Base-by-base conservation (phyloP, 371 early-diverging fungal genomes). In the Coemansia sp. region DNA sequence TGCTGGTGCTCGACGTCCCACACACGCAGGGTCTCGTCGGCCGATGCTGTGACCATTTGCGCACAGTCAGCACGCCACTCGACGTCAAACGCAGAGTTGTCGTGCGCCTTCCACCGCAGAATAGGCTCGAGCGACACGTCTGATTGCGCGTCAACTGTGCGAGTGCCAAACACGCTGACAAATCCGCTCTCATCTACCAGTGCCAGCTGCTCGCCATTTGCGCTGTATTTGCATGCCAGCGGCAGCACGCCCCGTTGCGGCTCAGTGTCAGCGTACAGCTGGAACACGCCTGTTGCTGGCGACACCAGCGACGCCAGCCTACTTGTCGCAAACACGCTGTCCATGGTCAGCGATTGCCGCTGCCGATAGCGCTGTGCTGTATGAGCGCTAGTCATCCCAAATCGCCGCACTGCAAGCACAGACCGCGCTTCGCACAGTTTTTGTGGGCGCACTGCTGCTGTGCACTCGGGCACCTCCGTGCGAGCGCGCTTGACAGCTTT, bases 1-100 rank as follows among this genome's bases (percentile, higher is more conserved):
- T 80, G 78, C 59, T 87, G 84, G 4, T 89, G 73, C 28, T 85
- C 86, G 1, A 93, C 81, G 80, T 98, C 97, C 95, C 95, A 97
- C 47, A 96, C 83, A 81, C 94, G 93, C 59, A 87, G 88, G 16
- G 94, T 94, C 62, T 82, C 84, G 75, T 98, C 99, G 7, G 89
- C 94, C 21, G 96, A 93, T 3, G 91, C 89, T 11, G 97, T 89
- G 64, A 95, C 68, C 18, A 96, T 30, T 53, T 87, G 86, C n/a
- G 74, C 84, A 47, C 88, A 86, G 68, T 94, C 93, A 20, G 89
- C 85, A 28, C 87, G 88, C 95, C 96, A 98, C 5, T 90, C 84
- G 11, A 93, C 71, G 20, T 93, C 88, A 69, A 89, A 94, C 56
- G 96, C 86, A 48, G 91, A 84, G 61, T 95, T 95, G 0, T 83